Evolutionary conservation across 2,329 filamentous ascomycete genomes (phyloP).

Genomic region (Thyridium curvatum): DNA sequence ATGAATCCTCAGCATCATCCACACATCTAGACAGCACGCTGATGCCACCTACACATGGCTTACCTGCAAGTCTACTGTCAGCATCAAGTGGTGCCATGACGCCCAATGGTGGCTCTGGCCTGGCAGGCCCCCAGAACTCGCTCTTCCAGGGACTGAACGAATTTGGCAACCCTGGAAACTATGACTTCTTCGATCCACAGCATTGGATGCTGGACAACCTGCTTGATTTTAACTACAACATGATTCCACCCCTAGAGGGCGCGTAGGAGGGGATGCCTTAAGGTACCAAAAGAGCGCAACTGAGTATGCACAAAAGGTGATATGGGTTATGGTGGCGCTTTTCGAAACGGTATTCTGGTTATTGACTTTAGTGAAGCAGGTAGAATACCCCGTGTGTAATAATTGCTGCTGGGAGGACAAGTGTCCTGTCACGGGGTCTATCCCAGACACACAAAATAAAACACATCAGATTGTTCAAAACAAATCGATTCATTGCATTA

Average conservation of each 20-base stretch:
- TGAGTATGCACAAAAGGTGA: not conserved
- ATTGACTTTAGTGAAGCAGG: not conserved
- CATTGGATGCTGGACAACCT: constrained; percentile 91
- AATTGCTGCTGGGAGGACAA: not conserved
- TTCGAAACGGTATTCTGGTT: not conserved
- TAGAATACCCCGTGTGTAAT: not conserved
- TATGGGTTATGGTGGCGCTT: not conserved
- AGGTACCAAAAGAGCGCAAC: not conserved
- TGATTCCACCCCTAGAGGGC: constrained; percentile 48
- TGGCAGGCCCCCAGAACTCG: constrained; percentile 36
- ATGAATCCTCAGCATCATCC: constrained; percentile 65
- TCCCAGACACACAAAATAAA: too few species aligned
- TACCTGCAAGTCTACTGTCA: constrained; percentile 42
- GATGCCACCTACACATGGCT: constrained; percentile 38
- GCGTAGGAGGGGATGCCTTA: constrained; percentile 23
- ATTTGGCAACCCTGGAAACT: constrained; percentile 46
- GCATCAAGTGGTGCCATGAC: constrained; percentile 45
- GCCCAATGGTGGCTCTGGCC: constrained; percentile 37
- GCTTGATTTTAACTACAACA: constrained; percentile 69
- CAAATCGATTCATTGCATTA: too few species aligned
- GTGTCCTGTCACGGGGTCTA: too few species aligned
- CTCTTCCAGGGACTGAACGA: constrained; percentile 48
- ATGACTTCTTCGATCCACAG: constrained; percentile 86
- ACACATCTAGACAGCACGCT: constrained; percentile 58
- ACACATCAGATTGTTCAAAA: too few species aligned